Conservation (phyloP, 257 asterid species). For the Linderniella brevidens region DNA sequence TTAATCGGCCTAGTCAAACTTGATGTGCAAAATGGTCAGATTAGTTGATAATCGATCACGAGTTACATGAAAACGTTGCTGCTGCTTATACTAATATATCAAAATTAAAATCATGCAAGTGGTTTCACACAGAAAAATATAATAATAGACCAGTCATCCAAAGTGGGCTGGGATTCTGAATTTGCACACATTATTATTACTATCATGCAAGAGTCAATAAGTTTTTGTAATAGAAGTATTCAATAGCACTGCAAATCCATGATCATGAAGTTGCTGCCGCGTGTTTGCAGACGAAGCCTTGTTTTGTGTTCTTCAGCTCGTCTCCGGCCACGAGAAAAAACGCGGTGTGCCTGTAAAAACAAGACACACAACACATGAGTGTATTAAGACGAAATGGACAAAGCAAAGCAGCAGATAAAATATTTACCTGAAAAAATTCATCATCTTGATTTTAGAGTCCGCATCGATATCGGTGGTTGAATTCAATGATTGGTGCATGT, state of each 20-base stretch:
- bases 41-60: not conserved
- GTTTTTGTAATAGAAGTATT: too few species aligned
- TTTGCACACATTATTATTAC: too few species aligned
- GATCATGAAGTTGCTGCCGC: too few species aligned
- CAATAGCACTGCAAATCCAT: too few species aligned
- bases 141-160: too few species aligned
- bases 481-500: slow-evolving; percentile 81
- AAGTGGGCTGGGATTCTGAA: too few species aligned
- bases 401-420: slow-evolving; percentile 2
- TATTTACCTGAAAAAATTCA: slow-evolving; percentile 61
- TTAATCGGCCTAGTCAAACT: not conserved
- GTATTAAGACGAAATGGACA: too few species aligned
- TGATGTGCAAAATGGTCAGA: not conserved
- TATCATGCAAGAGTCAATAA: too few species aligned
- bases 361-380: not conserved
- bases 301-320: slow-evolving; percentile 53
- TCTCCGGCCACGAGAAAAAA: slow-evolving; percentile 94
- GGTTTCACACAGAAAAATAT: too few species aligned
- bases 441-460: slow-evolving; percentile 72
- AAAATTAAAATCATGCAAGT: too few species aligned
- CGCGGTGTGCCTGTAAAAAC: slow-evolving; percentile 65
- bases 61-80: slow-evolving; percentile 8
- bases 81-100: too few species aligned
- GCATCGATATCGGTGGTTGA: slow-evolving; percentile 41
- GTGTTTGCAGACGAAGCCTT: slow-evolving; percentile 23